phyloP scores from a whole-genome alignment of 202 grass and related monocot species.

The Schoenoplectus tabernaemontani region DNA sequence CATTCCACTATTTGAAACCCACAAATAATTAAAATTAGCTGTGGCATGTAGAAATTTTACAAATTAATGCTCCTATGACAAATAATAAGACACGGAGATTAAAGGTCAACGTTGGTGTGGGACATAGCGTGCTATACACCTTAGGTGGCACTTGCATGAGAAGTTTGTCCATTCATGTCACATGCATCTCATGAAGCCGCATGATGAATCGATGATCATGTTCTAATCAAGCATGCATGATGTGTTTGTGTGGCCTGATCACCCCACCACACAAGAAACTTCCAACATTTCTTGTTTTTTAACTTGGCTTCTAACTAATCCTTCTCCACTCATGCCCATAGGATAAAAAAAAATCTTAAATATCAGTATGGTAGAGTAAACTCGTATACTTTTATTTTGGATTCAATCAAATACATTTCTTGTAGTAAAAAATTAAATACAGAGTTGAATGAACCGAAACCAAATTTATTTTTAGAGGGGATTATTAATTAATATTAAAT shows the following conservation, averaged over 20 bases:
- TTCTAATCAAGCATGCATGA: background rate
- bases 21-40: background rate
- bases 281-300: constrained; percentile 9
- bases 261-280: background rate
- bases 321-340: background rate
- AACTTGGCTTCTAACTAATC: background rate
- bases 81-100: constrained; percentile 2
- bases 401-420: too few species aligned
- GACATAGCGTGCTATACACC: constrained; percentile 7
- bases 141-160: constrained; percentile 24
- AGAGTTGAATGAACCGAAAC: background rate
- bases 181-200: constrained; percentile 28
- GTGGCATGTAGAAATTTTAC: background rate
- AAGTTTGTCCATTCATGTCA: constrained; percentile 32
- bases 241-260: background rate
- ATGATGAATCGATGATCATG: constrained; percentile 16
- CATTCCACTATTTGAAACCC: background rate
- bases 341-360: background rate
- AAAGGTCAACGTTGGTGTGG: constrained; percentile 14
- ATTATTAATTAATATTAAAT: background rate
- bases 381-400: background rate
- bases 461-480: background rate
- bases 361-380: background rate
- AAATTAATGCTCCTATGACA: constrained; percentile 4
- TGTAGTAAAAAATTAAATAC: too few species aligned